These are phyloP conservation scores for Blastobotrys proliferans DNA, from an alignment of 1,139 yeast species.

Conservation along the genomic window DNA sequence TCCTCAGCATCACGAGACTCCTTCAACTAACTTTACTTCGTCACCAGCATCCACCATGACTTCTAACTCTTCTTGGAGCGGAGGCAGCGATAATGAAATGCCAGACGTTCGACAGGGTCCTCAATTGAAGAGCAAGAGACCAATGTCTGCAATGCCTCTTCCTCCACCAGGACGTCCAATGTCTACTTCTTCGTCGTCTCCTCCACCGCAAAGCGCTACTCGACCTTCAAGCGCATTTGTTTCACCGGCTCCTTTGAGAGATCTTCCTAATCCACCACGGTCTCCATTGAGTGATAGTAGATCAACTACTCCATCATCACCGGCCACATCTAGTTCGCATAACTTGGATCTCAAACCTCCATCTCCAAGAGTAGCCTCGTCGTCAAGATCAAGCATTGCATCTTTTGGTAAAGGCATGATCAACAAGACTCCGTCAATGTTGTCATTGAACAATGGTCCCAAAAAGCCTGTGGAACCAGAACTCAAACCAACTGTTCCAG, in stretches of 20 bases:
- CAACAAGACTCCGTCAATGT: conserved; percentile 9
- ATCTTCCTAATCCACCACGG: conserved; percentile 8
- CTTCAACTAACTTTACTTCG: conserved; percentile 2
- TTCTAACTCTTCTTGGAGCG: conserved; percentile 10
- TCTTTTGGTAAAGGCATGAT: background rate
- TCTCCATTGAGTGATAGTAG: conserved; percentile 5
- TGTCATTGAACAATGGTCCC: conserved; percentile 1
- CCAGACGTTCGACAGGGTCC: conserved; percentile 9
- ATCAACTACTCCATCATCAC: conserved; percentile 6
- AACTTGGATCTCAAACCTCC: conserved; percentile 6
- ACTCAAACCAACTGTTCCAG: conserved; percentile 1
- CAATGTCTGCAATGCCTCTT: conserved; percentile 2
- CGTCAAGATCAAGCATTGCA: conserved; percentile 1
- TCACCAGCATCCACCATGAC: conserved; percentile 11
- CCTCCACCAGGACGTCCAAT: background rate
- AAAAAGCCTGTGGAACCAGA: conserved; percentile 1
- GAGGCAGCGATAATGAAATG: conserved; percentile 4
- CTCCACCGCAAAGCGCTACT: background rate
- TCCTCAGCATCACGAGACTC: conserved; percentile 7
- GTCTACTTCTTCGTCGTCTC: background rate
- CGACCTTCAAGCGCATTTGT: conserved; percentile 8
- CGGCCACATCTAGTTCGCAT: conserved; percentile 1
- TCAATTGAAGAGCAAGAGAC: conserved; percentile 1
- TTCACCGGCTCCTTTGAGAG: no score
- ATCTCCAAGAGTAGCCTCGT: background rate